phyloP scores from a whole-genome alignment of 108 stramenopile species.

The Nannochloropsis oceanica region DNA sequence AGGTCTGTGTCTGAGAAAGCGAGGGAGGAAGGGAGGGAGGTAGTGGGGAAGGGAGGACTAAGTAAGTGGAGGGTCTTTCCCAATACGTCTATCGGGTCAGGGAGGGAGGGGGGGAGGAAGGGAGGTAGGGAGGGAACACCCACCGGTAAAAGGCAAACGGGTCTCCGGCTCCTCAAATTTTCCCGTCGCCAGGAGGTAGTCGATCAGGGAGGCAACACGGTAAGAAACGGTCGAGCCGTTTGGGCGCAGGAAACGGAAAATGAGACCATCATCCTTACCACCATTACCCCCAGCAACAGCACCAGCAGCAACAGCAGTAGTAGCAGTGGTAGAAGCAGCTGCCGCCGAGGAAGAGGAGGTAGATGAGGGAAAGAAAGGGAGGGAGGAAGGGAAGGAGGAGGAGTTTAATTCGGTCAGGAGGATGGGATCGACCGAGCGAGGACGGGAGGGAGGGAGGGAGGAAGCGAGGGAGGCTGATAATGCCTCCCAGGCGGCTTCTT shows the following conservation, averaged over 20 bases:
- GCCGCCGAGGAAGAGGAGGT: neutral
- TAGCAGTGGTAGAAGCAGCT: neutral
- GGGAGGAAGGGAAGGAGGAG: neutral
- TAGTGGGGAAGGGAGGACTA: neutral
- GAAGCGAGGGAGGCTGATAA: neutral
- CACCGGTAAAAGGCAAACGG: conserved; percentile 11
- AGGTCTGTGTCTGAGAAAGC: neutral
- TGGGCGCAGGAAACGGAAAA: conserved; percentile 26
- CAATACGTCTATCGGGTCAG: no score
- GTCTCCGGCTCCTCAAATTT: conserved; percentile 14
- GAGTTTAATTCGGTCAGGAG: neutral
- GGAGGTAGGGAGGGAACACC: conserved; percentile 4
- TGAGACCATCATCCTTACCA: neutral
- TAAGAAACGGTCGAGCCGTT: conserved; percentile 18
- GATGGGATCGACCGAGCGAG: neutral
- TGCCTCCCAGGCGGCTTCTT: neutral
- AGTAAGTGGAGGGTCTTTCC: no score
- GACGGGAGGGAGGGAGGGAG: neutral
- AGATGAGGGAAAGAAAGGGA: no score
- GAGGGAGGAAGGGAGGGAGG: neutral
- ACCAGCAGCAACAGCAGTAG: no score
- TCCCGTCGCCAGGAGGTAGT: conserved; percentile 3
- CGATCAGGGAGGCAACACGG: neutral
- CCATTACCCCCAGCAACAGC: no score
- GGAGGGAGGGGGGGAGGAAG: neutral